phyloP scores from a whole-genome alignment of 371 early-diverging fungal genomes.

The Syncephalis fuscata region DNA sequence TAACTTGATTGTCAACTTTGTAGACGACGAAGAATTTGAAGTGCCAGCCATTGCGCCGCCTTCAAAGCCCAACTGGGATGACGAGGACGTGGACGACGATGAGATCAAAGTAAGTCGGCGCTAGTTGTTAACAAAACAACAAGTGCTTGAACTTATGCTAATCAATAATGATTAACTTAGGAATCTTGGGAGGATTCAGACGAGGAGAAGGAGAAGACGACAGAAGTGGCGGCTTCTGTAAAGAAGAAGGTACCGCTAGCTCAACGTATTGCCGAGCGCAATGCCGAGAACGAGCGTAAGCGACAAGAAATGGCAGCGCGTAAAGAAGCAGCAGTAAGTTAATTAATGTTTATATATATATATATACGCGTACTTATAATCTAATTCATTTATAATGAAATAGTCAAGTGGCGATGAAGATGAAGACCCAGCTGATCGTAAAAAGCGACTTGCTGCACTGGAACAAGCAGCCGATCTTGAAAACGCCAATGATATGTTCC shows the following conservation, averaged over 20 bases:
- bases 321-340: conserved; percentile 16
- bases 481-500: conserved; percentile 72
- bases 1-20: no score
- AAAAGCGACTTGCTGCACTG: conserved; percentile 23
- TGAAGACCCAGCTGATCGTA: conserved; percentile 5
- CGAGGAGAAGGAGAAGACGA: conserved; percentile 33
- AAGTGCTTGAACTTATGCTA: no score
- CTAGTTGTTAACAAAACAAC: conserved; percentile 1
- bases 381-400: background rate
- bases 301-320: conserved; percentile 32
- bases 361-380: no score
- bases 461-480: conserved; percentile 69
- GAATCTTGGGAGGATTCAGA: conserved; percentile 64
- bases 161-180: conserved; percentile 9
- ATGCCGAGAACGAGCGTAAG: conserved; percentile 51
- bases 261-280: conserved; percentile 59
- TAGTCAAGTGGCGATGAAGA: conserved; percentile 13
- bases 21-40: conserved; percentile 18
- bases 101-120: conserved; percentile 24
- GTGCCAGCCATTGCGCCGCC: conserved; percentile 14
- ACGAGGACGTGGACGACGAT: conserved; percentile 67
- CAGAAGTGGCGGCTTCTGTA: conserved; percentile 19
- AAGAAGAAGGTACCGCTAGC: conserved; percentile 54
- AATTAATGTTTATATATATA: background rate
- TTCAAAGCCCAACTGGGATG: conserved; percentile 55